phyloP scores from a whole-genome alignment of 176 grass and related monocot genomes.

The Hordeum marinum region DNA sequence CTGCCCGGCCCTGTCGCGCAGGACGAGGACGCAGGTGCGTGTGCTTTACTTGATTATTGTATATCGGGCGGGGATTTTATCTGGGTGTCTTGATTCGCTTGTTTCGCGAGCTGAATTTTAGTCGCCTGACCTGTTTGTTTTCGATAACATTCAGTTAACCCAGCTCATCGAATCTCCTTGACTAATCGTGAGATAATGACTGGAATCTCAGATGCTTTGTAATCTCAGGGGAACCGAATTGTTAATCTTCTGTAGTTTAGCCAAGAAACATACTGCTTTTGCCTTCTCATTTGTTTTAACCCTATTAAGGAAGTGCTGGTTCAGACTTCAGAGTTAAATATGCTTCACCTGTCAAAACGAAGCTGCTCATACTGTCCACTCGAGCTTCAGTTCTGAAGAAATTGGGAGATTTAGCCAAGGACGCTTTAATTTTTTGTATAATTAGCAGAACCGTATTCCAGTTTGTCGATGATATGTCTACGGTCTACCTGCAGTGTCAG shows the following conservation, averaged over 20 bases:
- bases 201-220: neutral
- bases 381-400: neutral
- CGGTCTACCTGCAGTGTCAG: neutral
- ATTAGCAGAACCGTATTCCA: neutral
- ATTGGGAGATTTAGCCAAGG: neutral
- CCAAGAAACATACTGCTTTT: neutral
- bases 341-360: neutral
- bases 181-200: neutral
- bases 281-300: neutral
- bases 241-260: neutral
- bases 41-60: neutral
- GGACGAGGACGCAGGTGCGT: constrained; percentile 15
- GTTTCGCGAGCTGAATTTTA: neutral
- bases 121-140: neutral
- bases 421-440: neutral
- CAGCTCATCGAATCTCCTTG: neutral
- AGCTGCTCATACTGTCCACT: neutral
- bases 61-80: neutral
- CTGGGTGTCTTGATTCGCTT: neutral
- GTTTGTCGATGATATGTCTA: neutral
- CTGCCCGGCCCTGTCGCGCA: neutral
- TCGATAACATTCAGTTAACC: neutral
- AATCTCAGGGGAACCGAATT: neutral
- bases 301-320: neutral
- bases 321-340: neutral